Evolutionary conservation across 108 stramenopile species (phyloP), one percentile per base, ranked within the genome.

Genomic region (Aurantiochytrium sp.): DNA sequence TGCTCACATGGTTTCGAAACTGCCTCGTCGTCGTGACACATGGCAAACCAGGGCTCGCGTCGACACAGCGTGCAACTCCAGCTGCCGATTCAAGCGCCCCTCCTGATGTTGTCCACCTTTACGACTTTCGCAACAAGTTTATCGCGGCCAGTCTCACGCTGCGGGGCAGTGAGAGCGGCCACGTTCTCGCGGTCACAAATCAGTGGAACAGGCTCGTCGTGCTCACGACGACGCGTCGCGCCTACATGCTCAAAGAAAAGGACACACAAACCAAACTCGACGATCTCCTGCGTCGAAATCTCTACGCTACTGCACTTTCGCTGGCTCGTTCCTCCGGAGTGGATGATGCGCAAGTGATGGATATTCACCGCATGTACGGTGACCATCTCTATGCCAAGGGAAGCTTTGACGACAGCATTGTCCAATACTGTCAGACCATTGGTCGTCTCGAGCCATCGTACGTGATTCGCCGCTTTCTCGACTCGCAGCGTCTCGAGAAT

Each of bases 311-410:
- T 47, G 98, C 98, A 43, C 96, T 98, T 57, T 95, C 95, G 43
- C 95, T 98, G 87, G 97, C 97, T 19, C 95, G 16, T 28, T 19
- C 49, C 12, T 29, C 25, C 16, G 72, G 47, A 12, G 16, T 92
- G 58, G 95, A 94, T 1, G 96, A 96, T 1, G 92, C 92, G 16
- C 95, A 95, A 58, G 95, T 99, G 51, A 94, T 95, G 53, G 91
- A 90, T 4, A 93, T 99, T 35, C 96, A 96, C 88, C 91, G 96
- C 87, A 92, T 90, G 58, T 95, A 99, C 91, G 98, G 96, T 4
- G 97, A 99, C 87, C 96, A 98, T 92, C 90, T 98, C 69, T 98
- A 97, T 90, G 94, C 96, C 73, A 96, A 97, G 90, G 96, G 96
- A 35, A 96, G 97, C 88, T 98, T 95, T 59, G 92, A 91, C 72